A percentile compares a stretch with the other conserved stretches of the same genome.
These are phyloP conservation scores for Plenodomus tracheiphilus DNA, from an alignment of 2,329 filamentous ascomycete genomes.

Conservation along the genomic window DNA sequence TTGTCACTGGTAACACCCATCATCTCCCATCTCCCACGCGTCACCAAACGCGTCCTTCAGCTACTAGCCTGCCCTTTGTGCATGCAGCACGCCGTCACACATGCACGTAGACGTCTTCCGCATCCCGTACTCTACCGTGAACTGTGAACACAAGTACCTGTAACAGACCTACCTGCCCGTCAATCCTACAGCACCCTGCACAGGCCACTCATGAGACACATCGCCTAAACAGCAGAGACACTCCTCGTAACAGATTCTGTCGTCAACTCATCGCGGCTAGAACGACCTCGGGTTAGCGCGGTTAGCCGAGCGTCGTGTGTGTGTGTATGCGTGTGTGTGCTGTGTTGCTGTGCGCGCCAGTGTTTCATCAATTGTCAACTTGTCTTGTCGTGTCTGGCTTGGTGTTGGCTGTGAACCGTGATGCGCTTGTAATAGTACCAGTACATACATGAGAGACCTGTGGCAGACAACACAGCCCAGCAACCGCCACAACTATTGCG, in stretches of 20 bases:
- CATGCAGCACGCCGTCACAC: background rate
- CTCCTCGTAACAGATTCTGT: background rate
- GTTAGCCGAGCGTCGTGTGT: background rate
- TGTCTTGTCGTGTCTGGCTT: too few relatives aligned
- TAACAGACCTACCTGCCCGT: background rate
- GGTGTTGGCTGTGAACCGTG: too few relatives aligned
- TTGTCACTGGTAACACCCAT: background rate
- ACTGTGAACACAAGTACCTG: background rate
- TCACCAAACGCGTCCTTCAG: background rate
- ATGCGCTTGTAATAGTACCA: too few relatives aligned
- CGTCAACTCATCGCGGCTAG: background rate
- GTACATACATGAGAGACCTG: too few relatives aligned
- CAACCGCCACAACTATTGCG: too few relatives aligned
- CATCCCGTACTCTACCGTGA: too few relatives aligned
- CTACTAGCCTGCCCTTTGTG: background rate
- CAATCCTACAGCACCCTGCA: background rate
- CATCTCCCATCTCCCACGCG: background rate
- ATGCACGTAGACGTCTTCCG: background rate
- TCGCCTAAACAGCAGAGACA: background rate
- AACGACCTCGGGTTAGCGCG: background rate
- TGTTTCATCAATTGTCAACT: background rate
- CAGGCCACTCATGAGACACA: background rate
- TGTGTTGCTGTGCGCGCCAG: background rate
- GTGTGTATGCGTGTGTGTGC: background rate
- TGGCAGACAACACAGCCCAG: too few relatives aligned